phyloP scores from a whole-genome alignment of 2,329 filamentous ascomycete genomes.

The Ascochyta koolunga region DNA sequence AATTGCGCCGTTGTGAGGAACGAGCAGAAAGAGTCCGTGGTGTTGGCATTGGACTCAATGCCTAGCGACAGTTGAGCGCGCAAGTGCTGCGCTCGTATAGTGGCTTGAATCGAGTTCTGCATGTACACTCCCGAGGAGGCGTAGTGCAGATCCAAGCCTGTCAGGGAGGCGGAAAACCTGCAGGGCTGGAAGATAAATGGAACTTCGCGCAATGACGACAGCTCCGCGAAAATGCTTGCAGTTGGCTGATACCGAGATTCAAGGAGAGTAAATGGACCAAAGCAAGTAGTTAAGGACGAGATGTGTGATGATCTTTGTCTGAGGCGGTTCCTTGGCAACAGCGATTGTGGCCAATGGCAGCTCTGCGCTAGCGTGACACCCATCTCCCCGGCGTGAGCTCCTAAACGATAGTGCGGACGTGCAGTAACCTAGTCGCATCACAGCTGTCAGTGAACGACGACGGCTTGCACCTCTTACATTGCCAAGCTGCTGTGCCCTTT shows the following conservation, averaged over 20 bases:
- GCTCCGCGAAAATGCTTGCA: slow-evolving; percentile 20
- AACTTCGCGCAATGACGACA: slow-evolving; percentile 22
- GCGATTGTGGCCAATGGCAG: slow-evolving; percentile 30
- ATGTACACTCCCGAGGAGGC: slow-evolving; percentile 38
- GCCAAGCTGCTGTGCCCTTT: not conserved
- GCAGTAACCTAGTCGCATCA: slow-evolving; percentile 5
- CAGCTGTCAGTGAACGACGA: not conserved
- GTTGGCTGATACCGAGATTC: slow-evolving; percentile 19
- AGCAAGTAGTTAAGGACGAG: slow-evolving; percentile 27
- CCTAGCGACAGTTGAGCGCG: slow-evolving; percentile 12
- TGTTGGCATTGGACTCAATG: slow-evolving; percentile 31
- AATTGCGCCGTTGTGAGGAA: slow-evolving; percentile 38
- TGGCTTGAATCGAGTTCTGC: slow-evolving; percentile 26
- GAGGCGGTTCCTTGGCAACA: slow-evolving; percentile 35
- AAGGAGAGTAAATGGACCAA: slow-evolving; percentile 26
- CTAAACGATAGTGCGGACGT: slow-evolving; percentile 20
- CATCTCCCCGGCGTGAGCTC: slow-evolving; percentile 24
- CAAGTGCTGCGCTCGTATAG: slow-evolving; percentile 19
- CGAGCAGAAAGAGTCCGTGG: slow-evolving; percentile 35
- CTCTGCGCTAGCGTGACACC: slow-evolving; percentile 29
- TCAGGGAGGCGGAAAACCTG: slow-evolving; percentile 39
- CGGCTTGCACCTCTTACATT: not conserved
- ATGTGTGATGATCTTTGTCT: slow-evolving; percentile 46
- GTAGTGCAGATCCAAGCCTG: slow-evolving; percentile 44
- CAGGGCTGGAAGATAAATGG: slow-evolving; percentile 31